Evolutionary conservation across 2,329 filamentous ascomycete species (phyloP).

Genomic region (Boeremia exigua): DNA sequence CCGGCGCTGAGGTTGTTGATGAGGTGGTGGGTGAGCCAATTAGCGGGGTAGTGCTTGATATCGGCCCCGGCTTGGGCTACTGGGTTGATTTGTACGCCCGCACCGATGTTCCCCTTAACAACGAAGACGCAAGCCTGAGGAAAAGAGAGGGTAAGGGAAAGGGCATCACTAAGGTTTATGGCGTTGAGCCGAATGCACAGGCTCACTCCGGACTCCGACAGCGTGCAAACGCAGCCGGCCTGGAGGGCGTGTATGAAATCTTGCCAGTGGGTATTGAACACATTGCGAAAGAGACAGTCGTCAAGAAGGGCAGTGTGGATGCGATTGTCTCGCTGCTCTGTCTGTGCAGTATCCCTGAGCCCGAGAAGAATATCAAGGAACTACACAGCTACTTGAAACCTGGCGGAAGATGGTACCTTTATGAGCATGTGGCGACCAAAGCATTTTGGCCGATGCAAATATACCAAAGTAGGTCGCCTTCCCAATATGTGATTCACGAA

Average conservation of each 20-base stretch:
- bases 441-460: slow-evolving; percentile 18
- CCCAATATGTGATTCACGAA: rapidly evolving
- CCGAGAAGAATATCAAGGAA: slow-evolving; percentile 24
- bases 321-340: slow-evolving; percentile 25
- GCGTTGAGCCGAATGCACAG: slow-evolving; percentile 22
- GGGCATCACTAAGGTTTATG: slow-evolving; percentile 20
- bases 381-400: slow-evolving; percentile 23
- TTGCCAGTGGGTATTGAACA: slow-evolving; percentile 21
- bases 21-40: slow-evolving; percentile 16
- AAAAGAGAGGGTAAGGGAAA: slow-evolving; percentile 1
- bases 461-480: slow-evolving; percentile 21
- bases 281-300: slow-evolving; percentile 11
- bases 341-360: slow-evolving; percentile 26
- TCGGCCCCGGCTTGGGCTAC: slow-evolving; percentile 25
- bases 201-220: slow-evolving; percentile 12
- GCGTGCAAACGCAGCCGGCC: slow-evolving; percentile 11
- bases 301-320: slow-evolving; percentile 25
- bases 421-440: slow-evolving; percentile 22
- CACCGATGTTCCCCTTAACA: slow-evolving; percentile 9
- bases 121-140: not conserved
- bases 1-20: slow-evolving; percentile 12
- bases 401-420: slow-evolving; percentile 26
- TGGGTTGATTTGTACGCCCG: slow-evolving; percentile 24
- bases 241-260: slow-evolving; percentile 22
- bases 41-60: slow-evolving; percentile 22